These are phyloP conservation scores for Panicum virgatum DNA, from an alignment of 202 grass and related monocot genomes.

Conservation along the genomic window DNA sequence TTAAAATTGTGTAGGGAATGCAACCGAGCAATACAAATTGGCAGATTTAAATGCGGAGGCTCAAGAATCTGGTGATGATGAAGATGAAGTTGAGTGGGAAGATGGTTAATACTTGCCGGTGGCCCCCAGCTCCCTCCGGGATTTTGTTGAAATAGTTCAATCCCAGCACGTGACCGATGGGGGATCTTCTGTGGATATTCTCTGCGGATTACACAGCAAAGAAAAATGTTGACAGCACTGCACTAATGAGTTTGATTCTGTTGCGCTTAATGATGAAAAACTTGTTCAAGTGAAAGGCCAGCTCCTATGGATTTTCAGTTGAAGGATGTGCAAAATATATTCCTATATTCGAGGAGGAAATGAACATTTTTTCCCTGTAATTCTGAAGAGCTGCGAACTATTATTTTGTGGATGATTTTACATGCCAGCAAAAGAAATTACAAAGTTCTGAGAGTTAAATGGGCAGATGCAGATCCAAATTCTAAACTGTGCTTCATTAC, in stretches of 20 bases:
- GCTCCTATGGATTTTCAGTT: neutral
- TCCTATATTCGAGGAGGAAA: neutral
- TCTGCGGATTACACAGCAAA: neutral
- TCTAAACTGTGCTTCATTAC: too few species aligned
- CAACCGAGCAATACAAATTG: constrained; percentile 57
- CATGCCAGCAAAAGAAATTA: neutral
- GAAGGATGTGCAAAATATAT: neutral
- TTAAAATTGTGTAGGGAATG: constrained; percentile 51
- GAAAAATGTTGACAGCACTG: neutral
- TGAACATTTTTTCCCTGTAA: neutral
- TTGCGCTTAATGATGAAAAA: neutral
- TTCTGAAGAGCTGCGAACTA: constrained; percentile 7
- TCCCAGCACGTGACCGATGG: neutral
- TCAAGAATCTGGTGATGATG: constrained; percentile 76
- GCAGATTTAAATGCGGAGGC: constrained; percentile 88
- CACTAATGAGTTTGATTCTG: neutral
- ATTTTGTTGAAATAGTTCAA: constrained; percentile 14
- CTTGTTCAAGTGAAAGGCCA: neutral
- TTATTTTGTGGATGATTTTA: neutral
- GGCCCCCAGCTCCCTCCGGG: neutral
- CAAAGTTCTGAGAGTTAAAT: neutral
- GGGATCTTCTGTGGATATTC: neutral
- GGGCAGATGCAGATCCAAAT: neutral
- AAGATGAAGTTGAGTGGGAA: constrained; percentile 75
- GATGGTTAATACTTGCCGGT: constrained; percentile 53